Evolutionary conservation across 495 filamentous ascomycete species (phyloP).

Genomic region (Aspergillus asperescens): DNA sequence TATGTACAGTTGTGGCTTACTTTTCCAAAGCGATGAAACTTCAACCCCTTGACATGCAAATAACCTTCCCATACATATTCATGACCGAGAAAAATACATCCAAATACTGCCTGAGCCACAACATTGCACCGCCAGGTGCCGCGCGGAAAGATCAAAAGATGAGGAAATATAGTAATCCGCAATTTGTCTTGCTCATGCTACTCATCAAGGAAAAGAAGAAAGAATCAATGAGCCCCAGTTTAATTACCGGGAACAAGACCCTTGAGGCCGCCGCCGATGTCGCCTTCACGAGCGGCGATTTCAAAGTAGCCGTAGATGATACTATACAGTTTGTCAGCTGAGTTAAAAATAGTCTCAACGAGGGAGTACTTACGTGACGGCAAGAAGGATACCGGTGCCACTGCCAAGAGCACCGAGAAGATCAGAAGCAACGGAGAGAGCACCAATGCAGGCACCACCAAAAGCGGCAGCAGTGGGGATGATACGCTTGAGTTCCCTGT

Average conservation of each 20-base stretch:
- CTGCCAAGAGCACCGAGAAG: conserved; percentile 93
- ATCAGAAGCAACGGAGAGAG: conserved; percentile 90
- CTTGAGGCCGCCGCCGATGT: conserved; percentile 79
- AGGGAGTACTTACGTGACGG: conserved; percentile 79
- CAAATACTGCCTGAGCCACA: conserved; percentile 19
- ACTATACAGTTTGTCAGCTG: conserved; percentile 41
- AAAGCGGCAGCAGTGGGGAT: conserved; percentile 98
- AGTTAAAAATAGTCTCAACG: not conserved
- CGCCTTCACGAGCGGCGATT: conserved; percentile 97
- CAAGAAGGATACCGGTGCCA: conserved; percentile 95
- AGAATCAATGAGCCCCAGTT: conserved; percentile 14
- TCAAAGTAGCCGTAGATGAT: conserved; percentile 99
- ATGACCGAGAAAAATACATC: conserved; percentile 11
- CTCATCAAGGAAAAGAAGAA: conserved; percentile 28
- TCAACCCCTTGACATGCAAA: conserved; percentile 10
- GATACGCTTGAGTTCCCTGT: conserved; percentile 98
- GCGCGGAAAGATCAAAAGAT: conserved; percentile 25
- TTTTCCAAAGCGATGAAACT: conserved; percentile 9
- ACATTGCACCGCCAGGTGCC: conserved; percentile 24
- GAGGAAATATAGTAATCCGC: conserved; percentile 22
- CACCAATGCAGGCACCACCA: conserved; percentile 98
- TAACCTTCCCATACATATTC: conserved; percentile 16
- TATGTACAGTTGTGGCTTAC: conserved; percentile 26
- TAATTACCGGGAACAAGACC: conserved; percentile 66
- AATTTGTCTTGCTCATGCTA: conserved; percentile 33